phyloP scores from a whole-genome alignment of 306 rosid genomes.

The Vigna hirtella region DNA sequence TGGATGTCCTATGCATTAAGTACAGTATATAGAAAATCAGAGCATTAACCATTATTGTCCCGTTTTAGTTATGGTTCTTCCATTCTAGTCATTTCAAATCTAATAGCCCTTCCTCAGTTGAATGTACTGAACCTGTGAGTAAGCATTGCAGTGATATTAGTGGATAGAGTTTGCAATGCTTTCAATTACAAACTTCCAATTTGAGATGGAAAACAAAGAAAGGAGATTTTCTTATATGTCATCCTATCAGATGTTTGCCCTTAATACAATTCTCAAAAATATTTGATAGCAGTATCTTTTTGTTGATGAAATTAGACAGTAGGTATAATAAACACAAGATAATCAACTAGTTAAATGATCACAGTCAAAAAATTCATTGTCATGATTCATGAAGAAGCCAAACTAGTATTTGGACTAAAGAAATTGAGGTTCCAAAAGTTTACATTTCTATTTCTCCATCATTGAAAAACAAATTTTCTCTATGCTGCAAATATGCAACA shows the following conservation, averaged over 20 bases:
- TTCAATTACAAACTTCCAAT: not conserved
- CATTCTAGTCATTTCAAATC: not conserved
- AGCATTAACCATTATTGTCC: not conserved
- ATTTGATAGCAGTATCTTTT: not conserved
- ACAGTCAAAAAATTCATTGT: not conserved
- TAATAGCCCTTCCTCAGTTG: not conserved
- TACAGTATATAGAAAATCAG: not conserved
- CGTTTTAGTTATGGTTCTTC: not conserved
- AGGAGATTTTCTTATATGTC: not conserved
- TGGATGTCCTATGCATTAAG: not conserved
- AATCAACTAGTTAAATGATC: conserved; percentile 14
- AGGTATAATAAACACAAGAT: not conserved
- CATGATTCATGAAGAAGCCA: not conserved
- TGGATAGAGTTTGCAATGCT: not conserved
- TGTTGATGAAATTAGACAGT: not conserved
- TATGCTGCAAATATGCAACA: conserved; percentile 37
- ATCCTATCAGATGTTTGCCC: not conserved
- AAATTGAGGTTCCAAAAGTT: not conserved
- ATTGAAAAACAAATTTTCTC: conserved; percentile 28
- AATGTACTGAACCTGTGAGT: not conserved
- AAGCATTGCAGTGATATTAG: conserved; percentile 5
- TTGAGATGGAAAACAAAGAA: conserved; percentile 5
- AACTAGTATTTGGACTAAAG: not conserved
- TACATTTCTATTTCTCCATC: conserved; percentile 35
- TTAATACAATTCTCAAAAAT: not conserved